These are phyloP conservation scores for Metschnikowia cubensis DNA, from an alignment of 805 yeast species.

Conservation along the genomic window DNA sequence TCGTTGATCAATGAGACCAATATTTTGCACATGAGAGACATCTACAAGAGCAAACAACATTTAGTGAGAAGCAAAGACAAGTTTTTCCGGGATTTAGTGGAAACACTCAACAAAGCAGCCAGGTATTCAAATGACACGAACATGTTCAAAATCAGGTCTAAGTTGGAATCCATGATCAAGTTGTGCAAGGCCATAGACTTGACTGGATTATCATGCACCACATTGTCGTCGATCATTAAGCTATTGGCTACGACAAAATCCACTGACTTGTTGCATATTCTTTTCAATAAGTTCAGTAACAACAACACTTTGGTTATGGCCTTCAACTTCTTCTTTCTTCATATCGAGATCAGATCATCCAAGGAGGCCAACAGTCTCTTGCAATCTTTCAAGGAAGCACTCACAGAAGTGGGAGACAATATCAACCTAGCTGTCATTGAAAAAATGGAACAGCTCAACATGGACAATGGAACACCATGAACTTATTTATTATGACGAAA, in stretches of 20 bases:
- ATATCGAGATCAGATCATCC: conserved; percentile 18
- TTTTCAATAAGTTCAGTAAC: conserved; percentile 26
- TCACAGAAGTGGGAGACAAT: conserved; percentile 22
- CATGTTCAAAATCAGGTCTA: conserved; percentile 6
- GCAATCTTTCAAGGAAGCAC: conserved; percentile 22
- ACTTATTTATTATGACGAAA: conserved; percentile 4
- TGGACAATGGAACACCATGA: not conserved
- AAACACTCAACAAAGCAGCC: conserved; percentile 18
- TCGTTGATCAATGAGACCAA: conserved; percentile 10
- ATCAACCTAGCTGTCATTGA: conserved; percentile 19
- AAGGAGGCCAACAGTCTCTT: conserved; percentile 22
- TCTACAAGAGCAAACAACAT: conserved; percentile 9
- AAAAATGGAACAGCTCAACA: conserved; percentile 7
- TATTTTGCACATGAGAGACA: conserved; percentile 15
- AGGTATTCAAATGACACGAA: conserved; percentile 1
- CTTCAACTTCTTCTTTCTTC: conserved; percentile 32
- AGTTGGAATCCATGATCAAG: conserved; percentile 23
- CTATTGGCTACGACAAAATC: conserved; percentile 24
- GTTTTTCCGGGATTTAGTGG: conserved; percentile 11
- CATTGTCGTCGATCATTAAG: conserved; percentile 23
- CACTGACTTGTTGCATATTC: conserved; percentile 21
- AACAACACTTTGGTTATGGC: conserved; percentile 15
- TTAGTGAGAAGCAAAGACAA: conserved; percentile 10
- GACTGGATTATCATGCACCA: conserved; percentile 19
- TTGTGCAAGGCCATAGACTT: conserved; percentile 22